phyloP scores from a whole-genome alignment of 2,329 filamentous ascomycete genomes.

The Fusarium abutilonis region DNA sequence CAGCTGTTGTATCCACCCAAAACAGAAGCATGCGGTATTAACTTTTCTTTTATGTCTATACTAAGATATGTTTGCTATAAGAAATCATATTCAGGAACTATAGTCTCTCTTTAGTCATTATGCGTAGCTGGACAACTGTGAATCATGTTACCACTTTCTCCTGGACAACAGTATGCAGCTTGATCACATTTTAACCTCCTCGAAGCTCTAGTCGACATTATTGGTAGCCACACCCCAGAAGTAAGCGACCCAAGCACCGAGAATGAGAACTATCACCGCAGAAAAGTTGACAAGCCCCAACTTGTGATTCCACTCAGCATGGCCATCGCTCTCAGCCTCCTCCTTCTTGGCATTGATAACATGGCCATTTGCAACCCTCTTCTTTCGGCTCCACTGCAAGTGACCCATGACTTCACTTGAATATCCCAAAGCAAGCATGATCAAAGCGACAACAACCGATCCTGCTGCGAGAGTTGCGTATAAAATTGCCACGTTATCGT shows the following conservation, averaged over 20 bases:
- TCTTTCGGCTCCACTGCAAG: conserved; percentile 68
- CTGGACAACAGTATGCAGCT: too few relatives aligned
- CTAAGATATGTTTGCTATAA: too few relatives aligned
- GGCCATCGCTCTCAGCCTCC: conserved; percentile 50
- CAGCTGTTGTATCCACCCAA: too few relatives aligned
- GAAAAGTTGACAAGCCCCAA: conserved; percentile 57
- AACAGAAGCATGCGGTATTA: too few relatives aligned
- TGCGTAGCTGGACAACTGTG: too few relatives aligned
- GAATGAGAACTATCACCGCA: conserved; percentile 56
- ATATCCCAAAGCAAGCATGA: conserved; percentile 53
- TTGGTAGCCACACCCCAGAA: conserved; percentile 69
- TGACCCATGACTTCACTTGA: conserved; percentile 56
- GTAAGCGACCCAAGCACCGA: conserved; percentile 65
- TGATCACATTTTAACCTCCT: too few relatives aligned
- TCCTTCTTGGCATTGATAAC: conserved; percentile 56
- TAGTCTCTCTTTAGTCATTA: too few relatives aligned
- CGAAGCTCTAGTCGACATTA: conserved; percentile 41
- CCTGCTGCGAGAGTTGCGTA: conserved; percentile 64
- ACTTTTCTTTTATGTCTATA: too few relatives aligned
- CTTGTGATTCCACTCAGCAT: conserved; percentile 51
- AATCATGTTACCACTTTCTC: too few relatives aligned
- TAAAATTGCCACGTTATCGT: conserved; percentile 63
- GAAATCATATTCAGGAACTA: too few relatives aligned
- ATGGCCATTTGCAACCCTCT: conserved; percentile 58
- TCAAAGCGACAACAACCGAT: conserved; percentile 57